Base-by-base conservation (phyloP, 2,329 filamentous ascomycete species). In the Nemania sp. region DNA sequence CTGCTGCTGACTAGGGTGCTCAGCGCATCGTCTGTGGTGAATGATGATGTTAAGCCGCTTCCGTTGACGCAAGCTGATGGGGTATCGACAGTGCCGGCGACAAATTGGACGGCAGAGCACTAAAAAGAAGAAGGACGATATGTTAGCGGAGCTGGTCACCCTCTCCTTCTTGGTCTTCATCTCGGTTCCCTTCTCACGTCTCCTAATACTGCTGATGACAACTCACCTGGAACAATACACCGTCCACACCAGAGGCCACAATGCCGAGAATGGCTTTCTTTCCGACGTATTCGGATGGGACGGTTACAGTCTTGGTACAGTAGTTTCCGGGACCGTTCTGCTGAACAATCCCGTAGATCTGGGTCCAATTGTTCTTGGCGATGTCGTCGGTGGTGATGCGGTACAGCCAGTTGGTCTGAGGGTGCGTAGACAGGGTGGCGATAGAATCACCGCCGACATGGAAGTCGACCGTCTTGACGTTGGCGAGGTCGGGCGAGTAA, bases 41-140 rank as follows among this genome's bases (percentile, higher is more conserved):
- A 77, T 2, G 65, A 63, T 1, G 67, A 72, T 1, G 68, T 68
- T n/a, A 79, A 69, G 47, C 69, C 65, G 13, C 73, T 74, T 34
- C 63, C 71, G 66, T 81, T 82, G 37, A 62, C 74, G 72, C 80
- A 82, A 3, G 62, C 52, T 13, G 47, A 48, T 1, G 72, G 72
- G 3, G 64, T 62, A 15, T 64, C 64, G 48, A 67, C 72, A 13
- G 69, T 69, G 47, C 80, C 80, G 3, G 72, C 68, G 63, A 87
- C 81, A 66, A 87, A 87, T 64, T 81, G 81, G 65, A 85, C 81
- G 35, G 78, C 77, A 43, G 83, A 74, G 68, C 84, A 86, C 83
- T 86, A 35, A 5, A 52, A 17, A 11, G 11, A 15, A 49, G 21
- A 18, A 39, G 12, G 35, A 13, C 7, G 4, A 20, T 13, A 17